Base-by-base conservation (phyloP, 2,329 filamentous ascomycete species). In the Teratosphaeria epicoccoides region DNA sequence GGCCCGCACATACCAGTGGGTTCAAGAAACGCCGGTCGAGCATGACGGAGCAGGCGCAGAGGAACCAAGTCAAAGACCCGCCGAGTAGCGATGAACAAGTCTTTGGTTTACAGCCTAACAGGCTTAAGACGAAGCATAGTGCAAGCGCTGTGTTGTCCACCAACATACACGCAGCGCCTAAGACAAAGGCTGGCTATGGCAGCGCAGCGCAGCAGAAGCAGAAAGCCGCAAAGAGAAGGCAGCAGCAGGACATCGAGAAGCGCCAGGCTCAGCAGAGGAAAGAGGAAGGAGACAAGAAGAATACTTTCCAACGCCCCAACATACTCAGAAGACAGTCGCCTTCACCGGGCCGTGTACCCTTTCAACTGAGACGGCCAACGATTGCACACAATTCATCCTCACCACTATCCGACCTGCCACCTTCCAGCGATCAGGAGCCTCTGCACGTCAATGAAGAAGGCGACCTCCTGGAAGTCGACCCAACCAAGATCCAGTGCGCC, bases 401-500 rank as follows among this genome's bases (percentile, higher is more conserved):
- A 20, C 49, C 20, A 11, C 14, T 24, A 9, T 24, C 11, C 5
- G 44, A 46, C n/a, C n/a, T 37, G 10, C 29, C 44, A 17, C 44
- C 44, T 4, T 17, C 20, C n/a, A 40, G 33, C 33, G 33, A 40
- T 9, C 22, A 24, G 20, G 12, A 14, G 6, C 24, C 43, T 10
- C 24, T 24, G 2, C 4, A 53, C 43, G 28, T 46, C 3, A 54
- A 56, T 14, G 24, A 45, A 11, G 57, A 57, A 22, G 48, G 44
- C 10, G 52, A 55, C 6, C 44, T 58, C 6, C 46, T 52, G 17
- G 43, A 50, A n/a, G 23, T 55, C 2, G 54, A 55, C 22, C 43
- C 59, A 7, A 22, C 46, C 10, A 47, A 22, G 4, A 26, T 52
- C 9, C 50, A 54, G 14, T 68, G 65, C 49, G 46, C 52, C 7